phyloP scores from a whole-genome alignment of 164 flowering plant genomes.

The Stephania cephalantha region DNA sequence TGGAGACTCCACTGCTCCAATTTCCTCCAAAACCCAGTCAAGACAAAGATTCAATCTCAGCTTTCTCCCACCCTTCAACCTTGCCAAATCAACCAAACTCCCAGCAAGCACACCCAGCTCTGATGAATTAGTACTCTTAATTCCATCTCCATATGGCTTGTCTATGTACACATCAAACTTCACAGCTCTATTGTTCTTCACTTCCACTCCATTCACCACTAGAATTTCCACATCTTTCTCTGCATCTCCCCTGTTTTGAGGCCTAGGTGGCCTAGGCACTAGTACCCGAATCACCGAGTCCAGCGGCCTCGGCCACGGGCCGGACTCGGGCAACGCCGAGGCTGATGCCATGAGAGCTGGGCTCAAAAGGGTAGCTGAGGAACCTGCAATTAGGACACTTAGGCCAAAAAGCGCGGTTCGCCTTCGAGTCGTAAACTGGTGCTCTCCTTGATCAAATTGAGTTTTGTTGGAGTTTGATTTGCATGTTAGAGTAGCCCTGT shows the following conservation, averaged over 20 bases:
- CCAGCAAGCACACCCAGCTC: constrained; percentile 13
- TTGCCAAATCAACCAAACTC: constrained; percentile 8
- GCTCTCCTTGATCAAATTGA: neutral
- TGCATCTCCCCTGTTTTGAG: neutral
- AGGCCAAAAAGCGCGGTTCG: neutral
- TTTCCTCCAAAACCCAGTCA: constrained; percentile 4
- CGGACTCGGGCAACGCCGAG: neutral
- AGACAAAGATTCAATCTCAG: constrained; percentile 5
- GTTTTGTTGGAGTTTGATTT: neutral
- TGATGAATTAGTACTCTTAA: neutral
- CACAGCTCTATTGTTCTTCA: neutral
- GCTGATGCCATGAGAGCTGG: neutral
- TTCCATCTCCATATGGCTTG: constrained; percentile 2
- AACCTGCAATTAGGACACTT: neutral
- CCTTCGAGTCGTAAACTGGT: neutral
- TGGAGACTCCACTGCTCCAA: constrained; percentile 5
- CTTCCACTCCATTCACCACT: neutral
- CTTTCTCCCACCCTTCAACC: neutral
- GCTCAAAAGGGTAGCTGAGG: neutral
- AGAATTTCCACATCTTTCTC: constrained; percentile 1
- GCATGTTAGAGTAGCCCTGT: no score
- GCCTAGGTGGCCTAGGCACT: constrained; percentile 11
- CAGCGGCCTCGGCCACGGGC: constrained; percentile 2
- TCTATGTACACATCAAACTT: constrained; percentile 14
- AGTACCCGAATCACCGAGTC: neutral